Conservation (phyloP, 768 basidiomycete species). For the Amanita brunnescens region DNA sequence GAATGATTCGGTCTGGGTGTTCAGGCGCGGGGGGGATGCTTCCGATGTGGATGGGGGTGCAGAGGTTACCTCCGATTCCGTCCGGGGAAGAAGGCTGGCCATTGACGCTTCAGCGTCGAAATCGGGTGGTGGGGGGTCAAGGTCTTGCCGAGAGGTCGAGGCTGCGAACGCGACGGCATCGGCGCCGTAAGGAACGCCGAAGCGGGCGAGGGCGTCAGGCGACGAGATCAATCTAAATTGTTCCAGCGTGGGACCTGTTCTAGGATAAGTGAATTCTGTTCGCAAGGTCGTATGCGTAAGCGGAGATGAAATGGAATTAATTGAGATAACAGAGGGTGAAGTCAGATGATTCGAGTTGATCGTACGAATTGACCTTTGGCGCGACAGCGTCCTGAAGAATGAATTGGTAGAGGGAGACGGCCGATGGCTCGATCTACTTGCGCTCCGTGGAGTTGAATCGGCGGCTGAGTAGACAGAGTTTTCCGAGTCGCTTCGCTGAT, state of each 20-base stretch:
- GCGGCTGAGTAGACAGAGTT: conserved; percentile 18
- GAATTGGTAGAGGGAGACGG: conserved; percentile 25
- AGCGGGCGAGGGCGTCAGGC: conserved; percentile 54
- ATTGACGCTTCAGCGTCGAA: conserved; percentile 29
- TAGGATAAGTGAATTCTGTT: conserved; percentile 64
- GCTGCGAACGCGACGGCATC: conserved; percentile 62
- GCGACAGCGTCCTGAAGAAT: conserved; percentile 42
- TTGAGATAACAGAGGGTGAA: conserved; percentile 62
- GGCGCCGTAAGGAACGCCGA: conserved; percentile 68
- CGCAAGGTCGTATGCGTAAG: conserved; percentile 65
- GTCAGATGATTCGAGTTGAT: conserved; percentile 35
- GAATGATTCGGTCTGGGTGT: not conserved
- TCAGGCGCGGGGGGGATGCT: not conserved
- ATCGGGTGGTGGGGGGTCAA: conserved; percentile 49
- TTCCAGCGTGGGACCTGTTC: conserved; percentile 51
- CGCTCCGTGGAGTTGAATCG: conserved; percentile 17
- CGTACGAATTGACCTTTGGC: conserved; percentile 36
- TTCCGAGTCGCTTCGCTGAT: conserved; percentile 24
- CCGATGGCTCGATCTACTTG: conserved; percentile 21
- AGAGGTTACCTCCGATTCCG: not conserved
- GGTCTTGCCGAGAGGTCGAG: conserved; percentile 34
- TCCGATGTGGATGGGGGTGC: not conserved
- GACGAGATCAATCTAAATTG: conserved; percentile 63
- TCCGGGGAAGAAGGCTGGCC: conserved; percentile 5
- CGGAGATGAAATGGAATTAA: conserved; percentile 68